A percentile compares a stretch with the other conserved stretches of the same genome.
Evolutionary conservation across 1,284 basidiomycete genomes (phyloP).

Genomic region (Neotropicomus parvogracilis): DNA sequence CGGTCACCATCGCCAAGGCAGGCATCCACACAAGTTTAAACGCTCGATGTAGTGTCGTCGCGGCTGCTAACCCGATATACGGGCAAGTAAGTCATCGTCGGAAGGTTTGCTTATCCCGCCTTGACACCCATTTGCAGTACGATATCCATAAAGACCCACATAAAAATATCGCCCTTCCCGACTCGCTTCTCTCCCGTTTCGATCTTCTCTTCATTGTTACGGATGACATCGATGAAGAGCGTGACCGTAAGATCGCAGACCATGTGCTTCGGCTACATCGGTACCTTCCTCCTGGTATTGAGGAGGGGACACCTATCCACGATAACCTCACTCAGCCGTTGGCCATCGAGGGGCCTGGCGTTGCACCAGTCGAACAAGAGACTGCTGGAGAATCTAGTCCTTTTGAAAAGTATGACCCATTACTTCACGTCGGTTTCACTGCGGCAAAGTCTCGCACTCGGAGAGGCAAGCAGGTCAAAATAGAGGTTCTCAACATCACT

Average conservation of each 20-base stretch:
- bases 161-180: constrained; percentile 97
- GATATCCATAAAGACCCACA: constrained; percentile 99
- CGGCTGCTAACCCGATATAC: constrained; percentile 98
- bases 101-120: neutral
- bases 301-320: constrained; percentile 87
- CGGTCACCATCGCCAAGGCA: constrained; percentile 98
- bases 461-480: constrained; percentile 59
- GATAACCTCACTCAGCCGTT: constrained; percentile 89
- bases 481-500: constrained; percentile 86
- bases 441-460: constrained; percentile 53
- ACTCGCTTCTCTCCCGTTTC: constrained; percentile 98
- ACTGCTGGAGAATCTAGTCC: constrained; percentile 64
- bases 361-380: constrained; percentile 52
- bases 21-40: constrained; percentile 99
- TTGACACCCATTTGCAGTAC: constrained; percentile 59
- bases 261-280: constrained; percentile 98
- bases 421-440: constrained; percentile 84
- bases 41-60: constrained; percentile 95
- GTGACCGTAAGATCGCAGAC: constrained; percentile 94
- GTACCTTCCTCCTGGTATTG: constrained; percentile 92
- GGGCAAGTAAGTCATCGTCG: constrained; percentile 68
- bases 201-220: constrained; percentile 98
- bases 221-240: constrained; percentile 94
- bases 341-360: constrained; percentile 73
- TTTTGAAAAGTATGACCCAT: constrained; percentile 95